Evolutionary conservation across 306 rosid species (phyloP).

Genomic region (Calophaca sinica): DNA sequence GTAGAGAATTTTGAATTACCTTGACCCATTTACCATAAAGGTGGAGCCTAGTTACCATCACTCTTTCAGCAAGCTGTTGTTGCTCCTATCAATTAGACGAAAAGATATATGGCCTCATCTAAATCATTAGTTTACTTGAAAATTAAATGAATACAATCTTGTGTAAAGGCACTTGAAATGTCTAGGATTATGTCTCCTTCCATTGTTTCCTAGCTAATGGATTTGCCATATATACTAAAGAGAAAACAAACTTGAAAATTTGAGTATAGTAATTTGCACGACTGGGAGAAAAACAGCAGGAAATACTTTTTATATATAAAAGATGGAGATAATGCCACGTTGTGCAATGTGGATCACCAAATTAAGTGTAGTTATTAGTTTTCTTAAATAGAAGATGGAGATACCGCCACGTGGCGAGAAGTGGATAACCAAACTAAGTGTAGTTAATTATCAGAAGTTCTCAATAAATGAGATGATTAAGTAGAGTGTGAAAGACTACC

Average conservation of each 20-base stretch:
- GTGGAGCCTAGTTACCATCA: slow-evolving; percentile 93
- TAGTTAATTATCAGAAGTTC: background rate
- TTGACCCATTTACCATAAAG: slow-evolving; percentile 93
- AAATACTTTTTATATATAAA: too few relatives aligned
- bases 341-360: too few relatives aligned
- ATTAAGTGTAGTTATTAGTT: too few relatives aligned
- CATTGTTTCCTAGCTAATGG: background rate
- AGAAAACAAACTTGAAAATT: background rate
- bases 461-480: background rate
- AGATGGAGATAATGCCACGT: too few relatives aligned
- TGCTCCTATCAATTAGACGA: slow-evolving; percentile 65
- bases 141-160: background rate
- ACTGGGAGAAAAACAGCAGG: too few relatives aligned
- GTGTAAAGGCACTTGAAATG: background rate
- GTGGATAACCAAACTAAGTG: too few relatives aligned
- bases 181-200: background rate
- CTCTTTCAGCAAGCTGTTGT: slow-evolving; percentile 95
- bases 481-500: slow-evolving; percentile 56
- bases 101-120: background rate
- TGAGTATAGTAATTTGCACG: background rate
- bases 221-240: background rate
- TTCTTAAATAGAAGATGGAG: too few relatives aligned
- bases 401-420: too few relatives aligned
- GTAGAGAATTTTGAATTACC: slow-evolving; percentile 54
- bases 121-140: slow-evolving; percentile 34